phyloP scores from a whole-genome alignment of 1,284 basidiomycete genomes.

The Naganishia albida region DNA sequence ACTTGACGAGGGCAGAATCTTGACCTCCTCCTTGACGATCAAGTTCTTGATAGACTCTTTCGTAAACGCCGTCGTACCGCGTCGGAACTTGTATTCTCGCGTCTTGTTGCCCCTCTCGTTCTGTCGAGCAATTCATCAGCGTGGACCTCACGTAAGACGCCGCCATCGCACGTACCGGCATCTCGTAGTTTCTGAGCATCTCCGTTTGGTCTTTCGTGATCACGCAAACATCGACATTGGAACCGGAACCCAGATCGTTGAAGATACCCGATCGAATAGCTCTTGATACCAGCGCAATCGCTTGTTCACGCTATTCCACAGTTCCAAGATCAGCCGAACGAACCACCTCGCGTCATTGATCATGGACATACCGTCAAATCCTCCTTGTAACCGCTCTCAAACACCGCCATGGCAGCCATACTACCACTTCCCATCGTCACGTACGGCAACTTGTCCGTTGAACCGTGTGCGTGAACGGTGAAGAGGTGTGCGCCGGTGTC shows the following conservation, averaged over 20 bases:
- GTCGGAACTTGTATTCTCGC: conserved; percentile 76
- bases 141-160: background rate
- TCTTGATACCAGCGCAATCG: conserved; percentile 77
- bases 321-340: background rate
- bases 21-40: conserved; percentile 70
- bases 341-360: background rate
- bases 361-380: conserved; percentile 69
- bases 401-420: conserved; percentile 97
- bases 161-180: conserved; percentile 59
- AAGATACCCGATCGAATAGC: conserved; percentile 96
- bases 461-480: conserved; percentile 95
- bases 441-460: conserved; percentile 97
- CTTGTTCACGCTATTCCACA: conserved; percentile 69
- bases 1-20: conserved; percentile 38
- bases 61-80: conserved; percentile 85
- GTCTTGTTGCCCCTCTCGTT: conserved; percentile 80
- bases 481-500: conserved; percentile 90
- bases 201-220: conserved; percentile 82
- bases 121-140: conserved; percentile 32
- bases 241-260: conserved; percentile 97
- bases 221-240: conserved; percentile 94
- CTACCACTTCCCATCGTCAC: conserved; percentile 98
- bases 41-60: conserved; percentile 72
- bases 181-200: conserved; percentile 86
- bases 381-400: conserved; percentile 83